Evolutionary conservation across 2,329 filamentous ascomycete genomes (phyloP), one percentile per base, ranked within the genome.

Genomic region (Lachnellula occidentalis): DNA sequence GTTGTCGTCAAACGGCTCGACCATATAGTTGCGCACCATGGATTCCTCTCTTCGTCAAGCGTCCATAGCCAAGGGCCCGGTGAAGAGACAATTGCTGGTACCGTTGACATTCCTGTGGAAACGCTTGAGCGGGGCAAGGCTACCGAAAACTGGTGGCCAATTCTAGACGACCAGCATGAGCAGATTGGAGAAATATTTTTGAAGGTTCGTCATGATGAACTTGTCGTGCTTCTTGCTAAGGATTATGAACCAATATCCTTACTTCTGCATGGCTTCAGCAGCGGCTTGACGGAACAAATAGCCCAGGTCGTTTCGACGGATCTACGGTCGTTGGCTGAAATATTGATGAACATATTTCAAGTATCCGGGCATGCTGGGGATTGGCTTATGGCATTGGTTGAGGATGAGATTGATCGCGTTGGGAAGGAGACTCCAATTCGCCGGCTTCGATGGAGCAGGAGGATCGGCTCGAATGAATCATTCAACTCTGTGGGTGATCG

Each of bases 401-500:
- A 99, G 70, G 92, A 97, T 67, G 94, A 99, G 70, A 97, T 99
- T 54, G 94, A 97, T 66, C 92, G 92, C 0, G 85, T 94, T 17
- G 83, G 90, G 53, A 95, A 86, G 67, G 91, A 96, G 63, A 83
- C 85, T 14, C 83, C 87, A 0, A 81, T 87, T 59, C 90, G 85
- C 76, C 77, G 87, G 78, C 68, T 85, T 77, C 79, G 88, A 3
- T 91, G 88, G 70, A 88, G 81, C 69, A 80, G 79, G 58, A 80
- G 88, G 19, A 72, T 90, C 34, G 85, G 83, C 52, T 90, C 87
- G 1, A 86, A 82, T 61, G 87, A 90, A 51, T 88, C 85, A 1
- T 75, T 78, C 43, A 80, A 85, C 39, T 82, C 78, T 31, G 70
- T 58, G 34, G 81, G 77, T 58, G 88, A 90, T 56, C 80, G 88